Conservation (phyloP, 2,329 filamentous ascomycete species). For the Fusarium piperis region DNA sequence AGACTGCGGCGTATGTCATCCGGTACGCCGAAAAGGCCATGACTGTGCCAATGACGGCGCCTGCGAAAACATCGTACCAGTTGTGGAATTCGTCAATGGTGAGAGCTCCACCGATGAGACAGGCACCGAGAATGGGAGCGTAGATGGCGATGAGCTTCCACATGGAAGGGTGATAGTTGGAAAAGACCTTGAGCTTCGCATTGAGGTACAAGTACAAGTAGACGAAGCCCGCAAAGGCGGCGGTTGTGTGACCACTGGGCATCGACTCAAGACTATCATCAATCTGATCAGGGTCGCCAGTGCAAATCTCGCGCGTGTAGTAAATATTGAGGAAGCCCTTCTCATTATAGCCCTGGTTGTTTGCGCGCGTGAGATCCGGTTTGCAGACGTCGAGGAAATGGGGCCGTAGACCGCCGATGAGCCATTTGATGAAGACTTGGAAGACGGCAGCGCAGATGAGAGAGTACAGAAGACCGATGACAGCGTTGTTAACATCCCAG, state of each 20-base stretch:
- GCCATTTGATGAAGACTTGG: slow-evolving; percentile 73
- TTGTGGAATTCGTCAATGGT: slow-evolving; percentile 74
- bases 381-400: slow-evolving; percentile 73
- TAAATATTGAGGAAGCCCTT: slow-evolving; percentile 68
- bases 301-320: slow-evolving; percentile 72
- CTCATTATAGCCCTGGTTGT: slow-evolving; percentile 51
- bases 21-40: slow-evolving; percentile 72
- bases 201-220: slow-evolving; percentile 76
- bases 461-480: slow-evolving; percentile 74
- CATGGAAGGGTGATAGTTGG: slow-evolving; percentile 71
- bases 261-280: slow-evolving; percentile 72
- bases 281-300: slow-evolving; percentile 61
- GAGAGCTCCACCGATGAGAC: slow-evolving; percentile 68
- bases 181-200: slow-evolving; percentile 76
- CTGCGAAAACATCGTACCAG: slow-evolving; percentile 75
- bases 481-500: slow-evolving; percentile 77
- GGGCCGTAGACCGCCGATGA: slow-evolving; percentile 71
- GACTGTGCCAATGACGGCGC: slow-evolving; percentile 69
- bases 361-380: slow-evolving; percentile 60
- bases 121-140: slow-evolving; percentile 68
- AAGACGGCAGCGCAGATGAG: slow-evolving; percentile 77
- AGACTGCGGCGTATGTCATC: slow-evolving; percentile 73
- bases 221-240: slow-evolving; percentile 70
- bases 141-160: slow-evolving; percentile 72
- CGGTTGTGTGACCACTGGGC: slow-evolving; percentile 74